Conservation (phyloP, 495 filamentous ascomycete genomes). For the Achaetomiella virescens region DNA sequence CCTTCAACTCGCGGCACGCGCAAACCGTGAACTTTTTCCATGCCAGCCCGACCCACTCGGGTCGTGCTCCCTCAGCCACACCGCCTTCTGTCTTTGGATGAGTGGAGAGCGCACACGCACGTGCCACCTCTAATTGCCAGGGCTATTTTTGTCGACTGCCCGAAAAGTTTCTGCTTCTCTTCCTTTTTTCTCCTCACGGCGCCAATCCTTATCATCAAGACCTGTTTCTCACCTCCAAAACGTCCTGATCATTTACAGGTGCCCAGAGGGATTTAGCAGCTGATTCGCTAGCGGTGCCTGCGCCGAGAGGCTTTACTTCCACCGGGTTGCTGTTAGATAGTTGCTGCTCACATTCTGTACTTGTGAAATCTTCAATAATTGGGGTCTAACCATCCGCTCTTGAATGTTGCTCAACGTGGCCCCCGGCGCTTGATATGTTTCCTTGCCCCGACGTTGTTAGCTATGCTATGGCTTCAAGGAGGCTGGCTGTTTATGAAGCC, state of each 20-base stretch:
- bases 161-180: conserved; percentile 15
- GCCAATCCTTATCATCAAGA: conserved; percentile 51
- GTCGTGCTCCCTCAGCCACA: conserved; percentile 1
- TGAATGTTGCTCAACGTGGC: neutral
- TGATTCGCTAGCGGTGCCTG: conserved; percentile 51
- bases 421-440: too few relatives aligned
- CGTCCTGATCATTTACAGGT: conserved; percentile 47
- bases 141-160: conserved; percentile 8
- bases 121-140: neutral
- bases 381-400: too few relatives aligned
- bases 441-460: too few relatives aligned
- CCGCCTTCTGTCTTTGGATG: neutral
- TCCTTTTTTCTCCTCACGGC: conserved; percentile 31
- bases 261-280: conserved; percentile 43
- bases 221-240: conserved; percentile 32
- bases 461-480: too few relatives aligned
- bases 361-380: neutral
- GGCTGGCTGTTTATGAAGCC: too few relatives aligned
- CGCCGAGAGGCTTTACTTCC: conserved; percentile 16
- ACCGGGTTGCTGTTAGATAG: conserved; percentile 51
- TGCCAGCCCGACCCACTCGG: conserved; percentile 10
- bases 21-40: conserved; percentile 31
- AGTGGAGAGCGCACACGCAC: conserved; percentile 1
- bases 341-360: conserved; percentile 38
- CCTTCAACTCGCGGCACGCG: conserved; percentile 5